A percentile compares a stretch with the other conserved stretches of the same genome.
These are phyloP conservation scores for Chimonanthus salicifolius DNA, from an alignment of 164 flowering plant genomes.

Conservation along the genomic window DNA sequence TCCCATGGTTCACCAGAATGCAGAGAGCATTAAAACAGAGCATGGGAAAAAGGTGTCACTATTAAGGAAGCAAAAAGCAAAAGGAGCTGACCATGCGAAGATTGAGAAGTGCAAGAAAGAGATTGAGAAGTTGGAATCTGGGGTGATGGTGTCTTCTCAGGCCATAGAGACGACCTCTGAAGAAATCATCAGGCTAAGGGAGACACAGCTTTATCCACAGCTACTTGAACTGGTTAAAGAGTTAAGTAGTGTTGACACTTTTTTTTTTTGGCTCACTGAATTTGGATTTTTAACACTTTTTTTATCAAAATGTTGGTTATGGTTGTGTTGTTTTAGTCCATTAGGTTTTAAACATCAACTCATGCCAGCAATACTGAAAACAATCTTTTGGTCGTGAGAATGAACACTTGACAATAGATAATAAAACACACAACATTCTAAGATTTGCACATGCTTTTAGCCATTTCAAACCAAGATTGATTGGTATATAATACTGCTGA, in stretches of 20 bases:
- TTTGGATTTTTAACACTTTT: not conserved
- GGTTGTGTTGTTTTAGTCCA: not conserved
- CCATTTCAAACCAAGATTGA: no score
- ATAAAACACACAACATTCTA: no score
- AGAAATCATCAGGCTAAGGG: constrained; percentile 85
- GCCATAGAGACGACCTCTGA: constrained; percentile 78
- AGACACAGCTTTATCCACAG: constrained; percentile 80
- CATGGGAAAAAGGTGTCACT: constrained; percentile 63
- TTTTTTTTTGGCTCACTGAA: not conserved
- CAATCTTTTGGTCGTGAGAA: no score
- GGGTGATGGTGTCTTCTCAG: constrained; percentile 70
- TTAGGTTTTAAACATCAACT: no score
- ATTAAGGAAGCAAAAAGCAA: constrained; percentile 72
- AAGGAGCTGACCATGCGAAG: constrained; percentile 73
- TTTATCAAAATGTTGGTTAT: not conserved
- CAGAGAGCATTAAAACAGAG: constrained; percentile 68
- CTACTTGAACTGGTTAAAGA: constrained; percentile 87
- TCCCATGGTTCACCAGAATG: constrained; percentile 37
- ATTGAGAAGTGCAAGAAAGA: constrained; percentile 84
- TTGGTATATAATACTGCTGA: no score
- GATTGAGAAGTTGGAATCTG: constrained; percentile 74
- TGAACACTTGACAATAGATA: no score
- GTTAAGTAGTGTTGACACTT: constrained; percentile 32
- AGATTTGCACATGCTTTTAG: no score
- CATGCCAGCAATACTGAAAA: no score